Base-by-base conservation (phyloP, 768 basidiomycete genomes). In the Suillus luteus region DNA sequence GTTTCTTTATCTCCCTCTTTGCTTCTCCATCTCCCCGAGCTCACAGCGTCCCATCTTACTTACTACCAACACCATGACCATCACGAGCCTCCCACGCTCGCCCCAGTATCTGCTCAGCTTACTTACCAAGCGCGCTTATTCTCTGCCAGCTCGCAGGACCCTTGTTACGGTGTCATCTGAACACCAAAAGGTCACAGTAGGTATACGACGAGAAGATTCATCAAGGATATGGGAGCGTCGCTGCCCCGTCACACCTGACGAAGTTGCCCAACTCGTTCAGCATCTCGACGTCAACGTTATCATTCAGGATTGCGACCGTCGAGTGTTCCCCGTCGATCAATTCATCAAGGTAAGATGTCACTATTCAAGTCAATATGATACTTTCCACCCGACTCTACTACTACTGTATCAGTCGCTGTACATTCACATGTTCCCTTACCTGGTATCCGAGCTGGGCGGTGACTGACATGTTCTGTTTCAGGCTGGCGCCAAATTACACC, bases 201-300 rank as follows among this genome's bases (percentile, higher is more conserved):
- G 88, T 22, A 81, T 90, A 31, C 79, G 92, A 19, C 85, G 89
- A 44, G 95, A 97, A 73, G 91, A 96, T 71, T 88, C 91, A 0
- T 67, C 76, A 37, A 80, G 95, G 59, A 85, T 92, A 62, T 97
- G 94, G 94, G 95, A 96, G 72, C 83, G 95, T 10, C 83, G 95
- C 19, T 86, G 84, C 37, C 94, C 95, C 2, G 78, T 97, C 52
- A 92, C 91, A 0, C 95, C 95, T 0, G 83, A 84, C 5, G 87
- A 84, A 7, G 89, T 96, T 37, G 74, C 83, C 49, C 75, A 83
- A 6, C 81, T 96, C 9, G 80, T 92, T 5, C 72, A 76, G 10
- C 76, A 80, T 31, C 79, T 84, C 33, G 82, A 83, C 19, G 85
- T 90, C 6, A 74, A 82, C 5, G 92, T 97, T 19, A 80, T 91